Conservation (phyloP, 1,139 yeast genomes). For the Geotrichum macrosporum region DNA sequence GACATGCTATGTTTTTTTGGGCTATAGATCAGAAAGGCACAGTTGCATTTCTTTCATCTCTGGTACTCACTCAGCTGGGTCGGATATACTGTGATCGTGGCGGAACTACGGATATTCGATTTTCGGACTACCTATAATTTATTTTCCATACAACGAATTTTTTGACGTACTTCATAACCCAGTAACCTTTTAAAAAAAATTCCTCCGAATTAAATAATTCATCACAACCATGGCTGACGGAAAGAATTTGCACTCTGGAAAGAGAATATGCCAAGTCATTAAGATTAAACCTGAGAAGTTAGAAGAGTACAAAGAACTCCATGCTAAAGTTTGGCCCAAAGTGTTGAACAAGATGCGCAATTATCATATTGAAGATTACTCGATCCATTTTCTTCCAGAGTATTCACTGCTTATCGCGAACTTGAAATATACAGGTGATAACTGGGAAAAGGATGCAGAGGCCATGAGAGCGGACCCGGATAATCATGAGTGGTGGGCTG, state of each 20-base stretch:
- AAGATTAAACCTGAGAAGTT: slow-evolving; percentile 39
- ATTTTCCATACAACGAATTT: no score
- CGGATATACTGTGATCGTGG: slow-evolving; percentile 7
- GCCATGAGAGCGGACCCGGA: slow-evolving; percentile 37
- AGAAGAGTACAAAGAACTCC: slow-evolving; percentile 39
- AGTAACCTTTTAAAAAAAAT: background rate
- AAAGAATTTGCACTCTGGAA: slow-evolving; percentile 26
- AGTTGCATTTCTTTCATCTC: slow-evolving; percentile 7
- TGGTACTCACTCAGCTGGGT: slow-evolving; percentile 10
- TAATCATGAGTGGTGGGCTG: slow-evolving; percentile 41
- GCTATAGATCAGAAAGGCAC: slow-evolving; percentile 9
- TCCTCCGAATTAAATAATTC: no score
- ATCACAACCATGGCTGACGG: slow-evolving; percentile 1
- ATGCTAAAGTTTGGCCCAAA: slow-evolving; percentile 34
- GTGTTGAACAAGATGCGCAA: slow-evolving; percentile 36
- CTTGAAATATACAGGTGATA: slow-evolving; percentile 39
- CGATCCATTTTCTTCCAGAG: slow-evolving; percentile 38
- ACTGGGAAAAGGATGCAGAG: slow-evolving; percentile 39
- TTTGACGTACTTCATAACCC: background rate
- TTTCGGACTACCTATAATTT: slow-evolving; percentile 4
- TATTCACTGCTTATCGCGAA: slow-evolving; percentile 37
- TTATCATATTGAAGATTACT: slow-evolving; percentile 42
- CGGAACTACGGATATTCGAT: slow-evolving; percentile 3
- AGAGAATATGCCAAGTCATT: slow-evolving; percentile 40
- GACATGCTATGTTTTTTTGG: slow-evolving; percentile 11